Percentiles rank a stretch among this genome's conserved stretches.
phyloP scores from a whole-genome alignment of 768 basidiomycete genomes.

The Lyophyllum semitale region DNA sequence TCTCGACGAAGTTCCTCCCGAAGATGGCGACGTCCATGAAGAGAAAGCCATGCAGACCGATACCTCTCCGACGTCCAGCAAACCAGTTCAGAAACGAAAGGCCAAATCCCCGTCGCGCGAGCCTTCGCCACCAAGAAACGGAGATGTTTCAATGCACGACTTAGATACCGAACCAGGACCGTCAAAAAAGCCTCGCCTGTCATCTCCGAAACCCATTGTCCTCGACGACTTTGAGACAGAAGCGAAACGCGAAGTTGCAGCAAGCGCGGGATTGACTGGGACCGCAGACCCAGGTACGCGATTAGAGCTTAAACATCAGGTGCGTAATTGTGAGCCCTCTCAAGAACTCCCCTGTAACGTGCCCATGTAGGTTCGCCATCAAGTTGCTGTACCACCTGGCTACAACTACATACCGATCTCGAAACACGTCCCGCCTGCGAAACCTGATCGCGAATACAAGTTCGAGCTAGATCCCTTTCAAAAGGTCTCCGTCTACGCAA shows the following conservation, averaged over 20 bases:
- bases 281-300: constrained; percentile 66
- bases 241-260: constrained; percentile 88
- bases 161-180: constrained; percentile 38
- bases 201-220: constrained; percentile 71
- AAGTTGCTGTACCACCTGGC: constrained; percentile 93
- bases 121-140: constrained; percentile 15
- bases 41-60: constrained; percentile 32
- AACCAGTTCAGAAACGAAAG: constrained; percentile 44
- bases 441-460: constrained; percentile 91
- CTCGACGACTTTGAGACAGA: constrained; percentile 96
- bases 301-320: constrained; percentile 83
- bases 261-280: constrained; percentile 84
- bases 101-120: constrained; percentile 29
- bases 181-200: constrained; percentile 63
- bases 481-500: constrained; percentile 89
- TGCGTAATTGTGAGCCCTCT: constrained; percentile 25
- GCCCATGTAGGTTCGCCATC: constrained; percentile 77
- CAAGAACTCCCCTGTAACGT: background rate
- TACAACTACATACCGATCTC: constrained; percentile 91
- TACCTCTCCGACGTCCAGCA: constrained; percentile 10
- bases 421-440: constrained; percentile 86
- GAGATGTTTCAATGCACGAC: constrained; percentile 20
- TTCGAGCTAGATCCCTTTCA: constrained; percentile 98
- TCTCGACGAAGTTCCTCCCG: constrained; percentile 47
- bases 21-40: constrained; percentile 37